phyloP scores from a whole-genome alignment of 2,329 filamentous ascomycete species.

The Cercospora beticola region DNA sequence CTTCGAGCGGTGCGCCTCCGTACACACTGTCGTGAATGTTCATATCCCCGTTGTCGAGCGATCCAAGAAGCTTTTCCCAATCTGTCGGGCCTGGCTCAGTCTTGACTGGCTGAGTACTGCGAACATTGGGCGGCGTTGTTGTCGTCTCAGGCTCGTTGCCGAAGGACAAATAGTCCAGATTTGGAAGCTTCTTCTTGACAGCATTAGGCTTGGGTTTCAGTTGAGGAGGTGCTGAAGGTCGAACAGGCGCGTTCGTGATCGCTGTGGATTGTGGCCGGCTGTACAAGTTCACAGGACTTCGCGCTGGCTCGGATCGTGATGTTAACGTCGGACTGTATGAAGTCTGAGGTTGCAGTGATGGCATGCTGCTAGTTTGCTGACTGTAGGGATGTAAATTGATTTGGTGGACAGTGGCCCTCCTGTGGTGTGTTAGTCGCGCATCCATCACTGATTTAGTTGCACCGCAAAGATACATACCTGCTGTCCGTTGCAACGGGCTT shows the following conservation, averaged over 20 bases:
- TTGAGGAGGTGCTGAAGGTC: slow-evolving; percentile 28
- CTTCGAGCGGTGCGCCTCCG: slow-evolving; percentile 58
- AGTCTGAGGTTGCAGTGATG: slow-evolving; percentile 48
- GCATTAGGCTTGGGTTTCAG: slow-evolving; percentile 20
- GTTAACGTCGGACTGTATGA: slow-evolving; percentile 45
- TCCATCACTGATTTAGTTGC: slow-evolving; percentile 19
- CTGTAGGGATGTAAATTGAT: slow-evolving; percentile 50
- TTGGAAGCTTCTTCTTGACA: slow-evolving; percentile 33
- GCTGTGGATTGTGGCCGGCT: slow-evolving; percentile 30
- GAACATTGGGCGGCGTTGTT: slow-evolving; percentile 10
- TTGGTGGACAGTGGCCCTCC: slow-evolving; percentile 44
- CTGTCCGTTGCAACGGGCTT: slow-evolving; percentile 35
- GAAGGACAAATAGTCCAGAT: slow-evolving; percentile 52
- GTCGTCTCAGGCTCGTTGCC: slow-evolving; percentile 38
- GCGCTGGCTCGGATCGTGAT: slow-evolving; percentile 49
- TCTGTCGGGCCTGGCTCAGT: slow-evolving; percentile 58
- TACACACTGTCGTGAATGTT: slow-evolving; percentile 87
- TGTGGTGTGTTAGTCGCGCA: slow-evolving; percentile 26
- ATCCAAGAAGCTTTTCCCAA: slow-evolving; percentile 79
- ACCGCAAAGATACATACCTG: slow-evolving; percentile 23
- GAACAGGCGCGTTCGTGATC: slow-evolving; percentile 23
- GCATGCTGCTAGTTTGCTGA: slow-evolving; percentile 50
- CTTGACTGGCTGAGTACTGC: slow-evolving; percentile 34
- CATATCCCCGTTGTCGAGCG: slow-evolving; percentile 73
- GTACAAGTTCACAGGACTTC: slow-evolving; percentile 43